These are phyloP conservation scores for Colletotrichum kahawae DNA, from an alignment of 2,329 filamentous ascomycete species.

Conservation along the genomic window DNA sequence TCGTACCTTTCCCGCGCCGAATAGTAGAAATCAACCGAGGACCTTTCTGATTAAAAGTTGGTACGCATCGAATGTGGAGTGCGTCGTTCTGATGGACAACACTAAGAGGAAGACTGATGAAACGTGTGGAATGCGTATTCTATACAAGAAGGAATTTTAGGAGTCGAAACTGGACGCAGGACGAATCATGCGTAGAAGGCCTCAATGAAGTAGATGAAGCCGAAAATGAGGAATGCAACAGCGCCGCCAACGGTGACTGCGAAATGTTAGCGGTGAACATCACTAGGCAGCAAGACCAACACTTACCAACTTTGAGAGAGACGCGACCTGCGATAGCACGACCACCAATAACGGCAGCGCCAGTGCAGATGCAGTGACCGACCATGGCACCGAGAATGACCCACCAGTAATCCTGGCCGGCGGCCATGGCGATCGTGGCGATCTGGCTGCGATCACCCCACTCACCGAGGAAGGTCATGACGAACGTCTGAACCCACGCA, in stretches of 20 bases:
- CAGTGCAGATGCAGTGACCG: slow-evolving; percentile 90
- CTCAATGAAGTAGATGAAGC: slow-evolving; percentile 88
- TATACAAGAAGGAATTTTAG: slow-evolving; percentile 5
- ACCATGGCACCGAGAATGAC: slow-evolving; percentile 87
- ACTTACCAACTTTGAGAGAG: slow-evolving; percentile 94
- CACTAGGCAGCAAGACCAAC: background rate
- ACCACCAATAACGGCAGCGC: slow-evolving; percentile 89
- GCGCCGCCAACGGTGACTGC: slow-evolving; percentile 92
- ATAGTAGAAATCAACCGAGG: background rate
- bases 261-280: slow-evolving; percentile 26
- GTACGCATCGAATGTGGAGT: background rate
- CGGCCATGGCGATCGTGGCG: slow-evolving; percentile 98
- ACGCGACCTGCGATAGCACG: slow-evolving; percentile 91
- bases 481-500: slow-evolving; percentile 97
- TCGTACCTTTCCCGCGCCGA: background rate
- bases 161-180: background rate
- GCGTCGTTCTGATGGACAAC: background rate
- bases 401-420: slow-evolving; percentile 99
- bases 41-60: background rate
- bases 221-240: slow-evolving; percentile 87
- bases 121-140: slow-evolving; percentile 1
- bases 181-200: slow-evolving; percentile 62
- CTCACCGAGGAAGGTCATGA: slow-evolving; percentile 98
- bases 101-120: background rate
- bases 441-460: slow-evolving; percentile 99